Evolutionary conservation across 148 eudicot genomes (phyloP), one percentile per base, ranked within the genome.

Genomic region (Pharnaceum exiguum): DNA sequence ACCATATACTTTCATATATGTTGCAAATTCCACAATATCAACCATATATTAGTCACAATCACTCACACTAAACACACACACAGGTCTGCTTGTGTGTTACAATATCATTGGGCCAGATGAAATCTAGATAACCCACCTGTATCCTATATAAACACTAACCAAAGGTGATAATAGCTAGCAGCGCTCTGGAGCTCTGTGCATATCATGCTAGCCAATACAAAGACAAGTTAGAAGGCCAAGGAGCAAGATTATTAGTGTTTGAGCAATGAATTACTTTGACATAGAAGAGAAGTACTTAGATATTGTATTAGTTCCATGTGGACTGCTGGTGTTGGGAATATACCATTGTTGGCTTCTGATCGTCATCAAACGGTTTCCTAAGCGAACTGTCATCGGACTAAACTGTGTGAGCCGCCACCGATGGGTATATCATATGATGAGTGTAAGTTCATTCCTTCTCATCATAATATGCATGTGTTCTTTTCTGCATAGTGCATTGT

Each of bases 351-450:
- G 62, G 65, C 69, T 70, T 57, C 42, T 63, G 7, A 18, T 33
- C 35, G 46, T 43, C 54, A 70, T 70, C 25, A 23, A 11, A 29
- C 46, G 39, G 5, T 39, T 13, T 33, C 69, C 74, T 7, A 19
- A 12, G 2, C 57, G 40, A n/a, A 56, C 68, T 44, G 64, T 70
- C 10, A 64, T 70, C 29, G 69, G 69, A 4, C 58, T 70, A 36
- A 63, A 63, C 27, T 18, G 59, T 22, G 13, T 44, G 17, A 49
- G 69, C 46, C 69, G 74, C 23, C 22, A 44, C 26, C 65, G 51
- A 5, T 70, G 74, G 69, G 69, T 70, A 43, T 39, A 43, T n/a
- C 54, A 63, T 51, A 70, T 70, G 55, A 63, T 70, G 74, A 64
- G 32, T 22, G 74, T 70, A 40, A 63, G 74, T 57, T 21, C 15